A percentile compares a stretch with the other conserved stretches of the same genome.
Evolutionary conservation across 805 yeast genomes (phyloP).

Genomic region (Pichia sporocuriosa): DNA sequence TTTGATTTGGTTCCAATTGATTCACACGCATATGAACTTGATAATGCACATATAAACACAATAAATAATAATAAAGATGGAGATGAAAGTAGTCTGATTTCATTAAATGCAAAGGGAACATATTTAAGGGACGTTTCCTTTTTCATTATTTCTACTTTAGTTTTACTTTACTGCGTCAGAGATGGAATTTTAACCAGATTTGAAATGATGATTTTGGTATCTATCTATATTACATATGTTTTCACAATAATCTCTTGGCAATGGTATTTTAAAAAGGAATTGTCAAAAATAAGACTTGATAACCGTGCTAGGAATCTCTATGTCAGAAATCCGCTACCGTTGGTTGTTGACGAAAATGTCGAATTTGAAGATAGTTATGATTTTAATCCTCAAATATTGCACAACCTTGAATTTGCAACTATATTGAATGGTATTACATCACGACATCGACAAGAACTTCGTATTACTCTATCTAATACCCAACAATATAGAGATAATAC

Average conservation of each 20-base stretch:
- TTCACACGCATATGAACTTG: neutral
- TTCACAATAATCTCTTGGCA: slow-evolving; percentile 40
- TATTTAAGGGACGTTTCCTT: slow-evolving; percentile 61
- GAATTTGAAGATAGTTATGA: slow-evolving; percentile 27
- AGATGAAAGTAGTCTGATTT: slow-evolving; percentile 6
- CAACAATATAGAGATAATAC: slow-evolving; percentile 13
- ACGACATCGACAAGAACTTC: slow-evolving; percentile 15
- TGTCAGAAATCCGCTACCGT: slow-evolving; percentile 18
- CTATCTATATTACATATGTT: slow-evolving; percentile 57
- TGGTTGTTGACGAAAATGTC: slow-evolving; percentile 18
- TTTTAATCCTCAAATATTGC: slow-evolving; percentile 25
- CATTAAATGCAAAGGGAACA: slow-evolving; percentile 31
- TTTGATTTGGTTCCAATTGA: slow-evolving; percentile 38
- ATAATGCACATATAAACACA: neutral
- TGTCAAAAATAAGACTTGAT: slow-evolving; percentile 17
- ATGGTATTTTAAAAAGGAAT: slow-evolving; percentile 22
- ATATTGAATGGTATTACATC: slow-evolving; percentile 22
- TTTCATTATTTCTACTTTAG: slow-evolving; percentile 44
- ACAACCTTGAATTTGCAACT: slow-evolving; percentile 24
- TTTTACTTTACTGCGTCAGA: slow-evolving; percentile 42
- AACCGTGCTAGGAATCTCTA: slow-evolving; percentile 24
- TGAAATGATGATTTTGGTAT: slow-evolving; percentile 52
- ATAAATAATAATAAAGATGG: neutral
- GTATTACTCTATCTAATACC: slow-evolving; percentile 9
- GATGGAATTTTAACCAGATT: slow-evolving; percentile 46